Conservation (phyloP, 176 grass and related monocot species). For the Saccharum spontaneum region DNA sequence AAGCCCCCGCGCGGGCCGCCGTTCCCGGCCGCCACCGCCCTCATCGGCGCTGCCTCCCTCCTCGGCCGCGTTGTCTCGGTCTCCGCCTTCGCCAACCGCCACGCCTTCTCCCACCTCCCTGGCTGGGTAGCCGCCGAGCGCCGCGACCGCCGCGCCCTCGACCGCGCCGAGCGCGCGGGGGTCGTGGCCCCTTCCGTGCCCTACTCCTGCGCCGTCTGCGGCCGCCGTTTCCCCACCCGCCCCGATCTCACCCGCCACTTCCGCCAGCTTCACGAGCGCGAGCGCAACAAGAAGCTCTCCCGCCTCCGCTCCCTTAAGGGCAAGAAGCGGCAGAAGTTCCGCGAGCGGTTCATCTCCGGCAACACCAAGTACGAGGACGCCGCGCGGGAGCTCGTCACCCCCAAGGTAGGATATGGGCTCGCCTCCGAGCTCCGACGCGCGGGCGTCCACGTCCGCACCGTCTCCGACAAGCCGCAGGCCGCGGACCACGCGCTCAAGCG, state of each 20-base stretch:
- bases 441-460: conserved; percentile 77
- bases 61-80: conserved; percentile 73
- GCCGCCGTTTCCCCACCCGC: conserved; percentile 80
- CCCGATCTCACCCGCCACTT: conserved; percentile 87
- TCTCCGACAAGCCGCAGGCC: conserved; percentile 82
- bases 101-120: conserved; percentile 85
- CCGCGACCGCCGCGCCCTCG: conserved; percentile 58
- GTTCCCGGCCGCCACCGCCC: conserved; percentile 60
- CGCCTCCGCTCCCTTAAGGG: conserved; percentile 90
- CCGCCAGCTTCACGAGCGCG: conserved; percentile 90
- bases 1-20: conserved; percentile 83
- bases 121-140: conserved; percentile 66
- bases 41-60: conserved; percentile 58
- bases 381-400: conserved; percentile 70
- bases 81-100: conserved; percentile 89
- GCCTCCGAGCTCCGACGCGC: conserved; percentile 82
- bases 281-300: conserved; percentile 89
- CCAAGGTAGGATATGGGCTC: conserved; percentile 75
- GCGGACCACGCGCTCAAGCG: conserved; percentile 85
- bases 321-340: conserved; percentile 87
- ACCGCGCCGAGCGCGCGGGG: conserved; percentile 69
- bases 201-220: conserved; percentile 81
- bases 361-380: conserved; percentile 90
- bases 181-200: conserved; percentile 45
- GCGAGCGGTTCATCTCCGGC: conserved; percentile 66